A percentile compares a stretch with the other conserved stretches of the same genome.
phyloP scores from a whole-genome alignment of 2,329 filamentous ascomycete genomes.

The Pseudophaeomoniella oleicola region DNA sequence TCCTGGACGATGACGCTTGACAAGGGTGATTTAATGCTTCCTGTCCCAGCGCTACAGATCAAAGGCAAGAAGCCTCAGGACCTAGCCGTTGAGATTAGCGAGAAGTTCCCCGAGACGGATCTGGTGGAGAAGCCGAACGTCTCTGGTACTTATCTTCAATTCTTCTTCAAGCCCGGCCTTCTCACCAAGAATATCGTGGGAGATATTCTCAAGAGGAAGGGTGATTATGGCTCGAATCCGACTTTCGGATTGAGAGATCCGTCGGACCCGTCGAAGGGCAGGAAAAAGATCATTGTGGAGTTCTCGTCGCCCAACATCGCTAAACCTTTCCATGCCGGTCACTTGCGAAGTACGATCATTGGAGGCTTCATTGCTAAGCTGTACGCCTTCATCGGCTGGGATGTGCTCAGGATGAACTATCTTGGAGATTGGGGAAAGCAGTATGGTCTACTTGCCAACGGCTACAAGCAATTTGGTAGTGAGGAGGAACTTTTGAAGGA shows the following conservation, averaged over 20 bases:
- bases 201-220: constrained; percentile 42
- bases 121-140: constrained; percentile 38
- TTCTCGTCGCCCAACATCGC: constrained; percentile 56
- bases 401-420: constrained; percentile 51
- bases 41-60: constrained; percentile 28
- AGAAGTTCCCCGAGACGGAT: constrained; percentile 43
- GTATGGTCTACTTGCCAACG: constrained; percentile 40
- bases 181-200: constrained; percentile 43
- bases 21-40: constrained; percentile 29
- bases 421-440: constrained; percentile 57
- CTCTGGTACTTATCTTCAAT: constrained; percentile 46
- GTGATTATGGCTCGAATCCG: constrained; percentile 45
- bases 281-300: constrained; percentile 45
- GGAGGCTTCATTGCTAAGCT: constrained; percentile 51
- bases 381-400: constrained; percentile 46
- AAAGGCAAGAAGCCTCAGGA: constrained; percentile 46
- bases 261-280: constrained; percentile 37
- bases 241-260: constrained; percentile 45
- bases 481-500: constrained; percentile 45
- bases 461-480: constrained; percentile 46
- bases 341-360: constrained; percentile 52
- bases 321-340: constrained; percentile 52
- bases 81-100: constrained; percentile 38
- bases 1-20: constrained; percentile 30
- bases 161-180: constrained; percentile 48